Evolutionary conservation across 75 land plant genomes (phyloP), one percentile per base, ranked within the genome.

Genomic region (Pinus taeda): DNA sequence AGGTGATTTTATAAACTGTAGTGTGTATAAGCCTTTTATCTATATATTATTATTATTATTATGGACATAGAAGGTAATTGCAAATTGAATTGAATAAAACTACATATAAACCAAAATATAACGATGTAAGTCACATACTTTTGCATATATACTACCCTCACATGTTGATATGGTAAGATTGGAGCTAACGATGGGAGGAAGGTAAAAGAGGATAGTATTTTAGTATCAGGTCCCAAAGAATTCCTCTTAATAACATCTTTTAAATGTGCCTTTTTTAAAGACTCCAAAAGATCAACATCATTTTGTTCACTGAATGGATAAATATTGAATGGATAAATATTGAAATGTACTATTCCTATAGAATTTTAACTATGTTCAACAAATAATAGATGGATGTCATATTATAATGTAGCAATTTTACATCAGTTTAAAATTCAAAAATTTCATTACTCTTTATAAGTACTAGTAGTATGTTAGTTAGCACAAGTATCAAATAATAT

Each of bases 251-350:
- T 89, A 55, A 82, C 98, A 81, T 93, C 99, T 80, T 97, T 97
- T 74, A 97, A 66, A 83, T 93, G 94, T 75, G 98, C 93, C 78
- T 96, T 88, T 70, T 97, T 98, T 75, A 97, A 80, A 73, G 99
- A 86, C 79, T 97, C 99, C 99, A 96, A 97, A 49, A 97, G 83
- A 65, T 93, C 92, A 33, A 88, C 83, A 86, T 97, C 99, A 81
- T 85, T 95, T 78, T 97, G 99, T 78, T 97, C 99, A 76, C 81
- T 79, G 65, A 97, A 97, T 57, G 99, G 98, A 80, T 97, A 98
- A 76, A 97, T 85, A 83, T 97, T 95, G 75, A 97, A 97, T 59
- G 99, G 98, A 80, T 97, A 98, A 76, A 97, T 85, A 83, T 97
- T 95, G 75, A 97, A 97, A 59, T 98, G 84, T 30, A 97, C 88